phyloP scores from a whole-genome alignment of 768 basidiomycete genomes.

The Tulasnella sp. region DNA sequence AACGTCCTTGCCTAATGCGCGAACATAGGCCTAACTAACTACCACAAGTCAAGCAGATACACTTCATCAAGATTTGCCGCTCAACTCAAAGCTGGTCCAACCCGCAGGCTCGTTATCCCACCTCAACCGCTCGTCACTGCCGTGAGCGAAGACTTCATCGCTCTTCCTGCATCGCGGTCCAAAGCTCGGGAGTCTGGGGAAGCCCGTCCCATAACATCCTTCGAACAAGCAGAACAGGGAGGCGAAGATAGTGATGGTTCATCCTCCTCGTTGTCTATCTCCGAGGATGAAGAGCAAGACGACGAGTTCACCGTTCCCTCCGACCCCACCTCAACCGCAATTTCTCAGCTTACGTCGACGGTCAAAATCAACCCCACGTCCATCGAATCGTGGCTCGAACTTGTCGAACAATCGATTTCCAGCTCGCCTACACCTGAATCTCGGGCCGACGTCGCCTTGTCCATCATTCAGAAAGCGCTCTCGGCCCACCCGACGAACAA shows the following conservation, averaged over 20 bases:
- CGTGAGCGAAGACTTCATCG: neutral
- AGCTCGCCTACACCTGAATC: constrained; percentile 59
- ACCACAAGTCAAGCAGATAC: neutral
- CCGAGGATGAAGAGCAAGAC: constrained; percentile 32
- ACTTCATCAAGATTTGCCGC: constrained; percentile 14
- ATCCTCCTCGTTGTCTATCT: constrained; percentile 32
- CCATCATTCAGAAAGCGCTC: constrained; percentile 64
- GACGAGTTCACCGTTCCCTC: constrained; percentile 30
- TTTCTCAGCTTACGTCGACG: constrained; percentile 56
- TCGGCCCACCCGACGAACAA: constrained; percentile 50
- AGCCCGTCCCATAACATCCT: constrained; percentile 9
- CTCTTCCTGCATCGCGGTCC: neutral
- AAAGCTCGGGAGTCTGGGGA: neutral
- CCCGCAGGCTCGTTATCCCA: constrained; percentile 12
- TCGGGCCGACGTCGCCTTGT: constrained; percentile 65
- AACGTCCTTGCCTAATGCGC: neutral
- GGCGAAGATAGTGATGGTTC: constrained; percentile 19
- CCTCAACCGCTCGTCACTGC: neutral
- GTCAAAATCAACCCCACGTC: constrained; percentile 52
- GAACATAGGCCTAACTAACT: neutral
- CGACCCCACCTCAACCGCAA: constrained; percentile 48
- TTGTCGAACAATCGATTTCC: constrained; percentile 60
- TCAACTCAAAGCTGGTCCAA: neutral
- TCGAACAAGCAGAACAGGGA: neutral
- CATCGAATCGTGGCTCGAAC: constrained; percentile 55